Percentiles rank a stretch among this genome's conserved stretches.
Conservation (phyloP, 2,329 filamentous ascomycete genomes). For the Aspergillus novoparasiticus region DNA sequence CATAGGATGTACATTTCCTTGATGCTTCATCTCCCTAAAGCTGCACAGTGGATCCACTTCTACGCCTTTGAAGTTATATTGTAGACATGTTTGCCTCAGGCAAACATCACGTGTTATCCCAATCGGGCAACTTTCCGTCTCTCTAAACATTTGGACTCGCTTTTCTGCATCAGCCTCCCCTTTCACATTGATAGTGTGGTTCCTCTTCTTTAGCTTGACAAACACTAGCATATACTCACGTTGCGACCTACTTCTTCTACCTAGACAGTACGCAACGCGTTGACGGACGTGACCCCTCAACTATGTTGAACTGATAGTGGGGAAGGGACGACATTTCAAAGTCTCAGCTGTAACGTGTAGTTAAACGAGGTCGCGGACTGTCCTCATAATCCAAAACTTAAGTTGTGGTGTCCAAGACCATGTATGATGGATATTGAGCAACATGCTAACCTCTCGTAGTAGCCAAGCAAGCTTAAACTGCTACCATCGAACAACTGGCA, state of each 20-base stretch:
- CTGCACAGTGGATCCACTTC: neutral
- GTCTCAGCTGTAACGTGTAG: conserved; percentile 4
- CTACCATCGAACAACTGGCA: neutral
- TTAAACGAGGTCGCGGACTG: neutral
- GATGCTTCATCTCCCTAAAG: neutral
- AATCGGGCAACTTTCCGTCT: conserved; percentile 4
- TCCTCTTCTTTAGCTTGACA: neutral
- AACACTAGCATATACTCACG: neutral
- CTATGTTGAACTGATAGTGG: conserved; percentile 5
- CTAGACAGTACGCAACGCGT: neutral
- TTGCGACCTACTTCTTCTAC: neutral
- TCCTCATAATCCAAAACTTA: neutral
- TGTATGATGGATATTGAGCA: neutral
- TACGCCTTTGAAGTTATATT: neutral
- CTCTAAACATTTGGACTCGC: neutral
- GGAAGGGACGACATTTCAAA: neutral
- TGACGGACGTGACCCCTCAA: neutral
- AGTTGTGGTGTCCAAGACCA: neutral
- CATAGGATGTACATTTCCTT: neutral
- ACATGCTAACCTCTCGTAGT: conserved; percentile 1
- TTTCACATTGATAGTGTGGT: neutral
- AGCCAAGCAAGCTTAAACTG: neutral
- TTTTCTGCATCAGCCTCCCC: neutral
- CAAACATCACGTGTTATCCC: conserved; percentile 6
- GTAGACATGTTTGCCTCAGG: conserved; percentile 6